These are phyloP conservation scores for Talaromyces sp. DNA, from an alignment of 2,329 filamentous ascomycete genomes.

Conservation along the genomic window DNA sequence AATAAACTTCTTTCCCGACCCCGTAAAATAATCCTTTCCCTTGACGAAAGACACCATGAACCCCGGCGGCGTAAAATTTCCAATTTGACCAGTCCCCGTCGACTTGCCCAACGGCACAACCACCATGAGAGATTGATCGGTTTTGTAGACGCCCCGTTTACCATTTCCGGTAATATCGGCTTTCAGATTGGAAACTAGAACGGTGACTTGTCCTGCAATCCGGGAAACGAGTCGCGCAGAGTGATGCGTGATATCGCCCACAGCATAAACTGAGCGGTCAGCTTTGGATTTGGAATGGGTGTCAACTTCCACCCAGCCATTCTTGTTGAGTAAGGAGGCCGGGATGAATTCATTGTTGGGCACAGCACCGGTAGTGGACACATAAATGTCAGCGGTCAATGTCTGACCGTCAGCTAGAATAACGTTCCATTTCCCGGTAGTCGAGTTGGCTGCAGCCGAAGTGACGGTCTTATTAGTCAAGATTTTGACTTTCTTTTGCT, in stretches of 20 bases:
- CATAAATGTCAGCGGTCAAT: conserved; percentile 23
- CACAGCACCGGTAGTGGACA: conserved; percentile 18
- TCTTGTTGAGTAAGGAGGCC: conserved; percentile 12
- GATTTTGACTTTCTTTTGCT: conserved; percentile 14
- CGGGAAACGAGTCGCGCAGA: conserved; percentile 7
- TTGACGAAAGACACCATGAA: conserved; percentile 17
- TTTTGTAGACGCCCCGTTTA: conserved; percentile 12
- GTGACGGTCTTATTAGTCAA: conserved; percentile 12
- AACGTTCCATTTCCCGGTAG: conserved; percentile 15
- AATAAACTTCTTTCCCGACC: conserved; percentile 7
- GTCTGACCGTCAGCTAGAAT: conserved; percentile 13
- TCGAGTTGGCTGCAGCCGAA: conserved; percentile 6
- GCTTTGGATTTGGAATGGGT: conserved; percentile 13
- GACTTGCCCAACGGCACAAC: conserved; percentile 16
- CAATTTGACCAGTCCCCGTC: conserved; percentile 16
- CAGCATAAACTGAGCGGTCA: conserved; percentile 15
- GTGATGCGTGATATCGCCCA: conserved; percentile 17
- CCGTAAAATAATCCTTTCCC: conserved; percentile 21
- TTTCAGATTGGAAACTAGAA: conserved; percentile 16
- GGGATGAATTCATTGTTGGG: conserved; percentile 21
- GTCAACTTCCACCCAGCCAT: conserved; percentile 21
- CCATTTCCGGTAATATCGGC: conserved; percentile 15
- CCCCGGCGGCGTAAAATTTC: conserved; percentile 13
- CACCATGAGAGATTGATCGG: neutral
- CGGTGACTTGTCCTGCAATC: conserved; percentile 7